Evolutionary conservation across 441 rosid genomes (phyloP).

Genomic region (Melastoma candidum): DNA sequence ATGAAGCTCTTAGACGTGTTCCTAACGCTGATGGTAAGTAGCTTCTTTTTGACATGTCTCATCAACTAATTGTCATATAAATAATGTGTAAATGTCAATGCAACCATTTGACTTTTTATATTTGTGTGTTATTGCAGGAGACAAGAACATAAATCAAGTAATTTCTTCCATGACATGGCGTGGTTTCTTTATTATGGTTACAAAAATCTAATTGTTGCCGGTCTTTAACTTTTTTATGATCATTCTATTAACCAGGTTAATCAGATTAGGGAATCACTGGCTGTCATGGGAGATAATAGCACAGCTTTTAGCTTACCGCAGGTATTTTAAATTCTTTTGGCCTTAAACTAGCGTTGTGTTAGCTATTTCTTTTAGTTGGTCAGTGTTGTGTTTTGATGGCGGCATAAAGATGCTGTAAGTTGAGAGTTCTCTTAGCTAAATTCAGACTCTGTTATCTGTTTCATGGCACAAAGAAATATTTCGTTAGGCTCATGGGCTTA

Average conservation of each 20-base stretch:
- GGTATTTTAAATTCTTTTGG: constrained; percentile 27
- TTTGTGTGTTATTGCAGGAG: constrained; percentile 51
- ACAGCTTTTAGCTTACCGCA: constrained; percentile 98
- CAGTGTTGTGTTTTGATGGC: too few relatives aligned
- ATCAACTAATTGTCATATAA: neutral
- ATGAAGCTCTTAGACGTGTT: constrained; percentile 83
- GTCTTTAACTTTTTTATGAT: constrained; percentile 11
- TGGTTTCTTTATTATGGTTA: constrained; percentile 9
- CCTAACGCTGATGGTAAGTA: constrained; percentile 78
- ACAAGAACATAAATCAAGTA: constrained; percentile 91
- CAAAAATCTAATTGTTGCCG: constrained; percentile 10
- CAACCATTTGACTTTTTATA: constrained; percentile 18
- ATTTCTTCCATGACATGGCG: constrained; percentile 11
- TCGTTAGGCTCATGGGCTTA: too few relatives aligned
- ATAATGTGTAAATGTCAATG: too few relatives aligned
- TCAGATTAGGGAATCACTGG: constrained; percentile 88
- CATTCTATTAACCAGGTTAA: constrained; percentile 47
- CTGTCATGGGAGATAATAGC: constrained; percentile 95
- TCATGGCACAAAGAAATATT: too few relatives aligned
- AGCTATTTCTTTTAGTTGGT: too few relatives aligned
- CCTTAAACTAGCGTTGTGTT: too few relatives aligned
- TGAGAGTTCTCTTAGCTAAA: too few relatives aligned
- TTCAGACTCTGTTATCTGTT: too few relatives aligned
- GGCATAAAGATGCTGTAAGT: too few relatives aligned
- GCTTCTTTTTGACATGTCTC: constrained; percentile 3